A percentile compares a stretch with the other conserved stretches of the same genome.
Conservation (phyloP, 306 rosid genomes). For the Acmispon strigosus region DNA sequence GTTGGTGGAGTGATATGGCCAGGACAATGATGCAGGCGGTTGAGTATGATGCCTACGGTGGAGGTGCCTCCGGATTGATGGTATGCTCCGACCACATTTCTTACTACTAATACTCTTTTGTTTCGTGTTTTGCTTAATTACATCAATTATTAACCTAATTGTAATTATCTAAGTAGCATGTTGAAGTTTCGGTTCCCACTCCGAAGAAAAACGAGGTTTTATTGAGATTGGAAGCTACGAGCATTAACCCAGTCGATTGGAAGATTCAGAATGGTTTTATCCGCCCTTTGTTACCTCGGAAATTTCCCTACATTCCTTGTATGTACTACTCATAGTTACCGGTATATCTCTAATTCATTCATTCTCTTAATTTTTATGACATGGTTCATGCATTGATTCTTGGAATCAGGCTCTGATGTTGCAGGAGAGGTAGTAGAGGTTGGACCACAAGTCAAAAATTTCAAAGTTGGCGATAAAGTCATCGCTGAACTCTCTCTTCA, state of each 20-base stretch:
- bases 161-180: conserved; percentile 40
- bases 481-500: conserved; percentile 27
- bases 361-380: not conserved
- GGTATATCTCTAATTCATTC: not conserved
- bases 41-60: conserved; percentile 30
- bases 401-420: conserved; percentile 46
- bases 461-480: conserved; percentile 66
- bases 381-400: too few relatives aligned
- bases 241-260: conserved; percentile 68
- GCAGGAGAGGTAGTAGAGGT: conserved; percentile 57
- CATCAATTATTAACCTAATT: not conserved
- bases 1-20: not conserved
- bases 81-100: not conserved
- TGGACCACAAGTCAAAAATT: conserved; percentile 46
- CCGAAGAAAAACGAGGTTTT: conserved; percentile 45
- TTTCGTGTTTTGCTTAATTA: not conserved
- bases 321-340: not conserved
- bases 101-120: too few relatives aligned
- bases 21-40: conserved; percentile 21
- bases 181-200: conserved; percentile 57
- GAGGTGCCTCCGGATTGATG: conserved; percentile 35
- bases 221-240: conserved; percentile 54
- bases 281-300: conserved; percentile 38
- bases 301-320: conserved; percentile 63
- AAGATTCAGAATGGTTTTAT: conserved; percentile 54